These are phyloP conservation scores for Colletotrichum horii DNA, from an alignment of 2,329 filamentous ascomycete species.

Conservation along the genomic window DNA sequence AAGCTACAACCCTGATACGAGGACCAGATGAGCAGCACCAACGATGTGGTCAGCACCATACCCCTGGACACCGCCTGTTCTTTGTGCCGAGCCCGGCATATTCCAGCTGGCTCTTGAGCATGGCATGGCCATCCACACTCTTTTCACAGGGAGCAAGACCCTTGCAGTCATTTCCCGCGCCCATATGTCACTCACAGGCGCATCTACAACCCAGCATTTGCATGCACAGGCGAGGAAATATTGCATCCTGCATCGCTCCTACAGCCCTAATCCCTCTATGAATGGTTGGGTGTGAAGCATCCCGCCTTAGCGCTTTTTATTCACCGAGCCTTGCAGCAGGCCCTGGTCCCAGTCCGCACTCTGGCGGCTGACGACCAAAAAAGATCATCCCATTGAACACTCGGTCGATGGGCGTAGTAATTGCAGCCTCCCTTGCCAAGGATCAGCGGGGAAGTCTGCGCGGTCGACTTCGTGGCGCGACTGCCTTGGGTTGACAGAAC, in stretches of 20 bases:
- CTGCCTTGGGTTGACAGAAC: not conserved
- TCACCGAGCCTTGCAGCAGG: slow-evolving; percentile 14
- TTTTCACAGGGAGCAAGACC: not conserved
- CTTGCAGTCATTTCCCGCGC: not conserved
- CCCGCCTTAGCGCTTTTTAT: slow-evolving; percentile 4
- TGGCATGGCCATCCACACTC: not conserved
- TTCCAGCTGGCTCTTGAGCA: not conserved
- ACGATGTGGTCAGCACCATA: not conserved
- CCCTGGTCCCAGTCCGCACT: slow-evolving; percentile 1
- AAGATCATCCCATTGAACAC: not conserved
- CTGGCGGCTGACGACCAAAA: not conserved
- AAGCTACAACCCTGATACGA: not conserved
- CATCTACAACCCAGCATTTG: not conserved
- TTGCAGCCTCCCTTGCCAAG: not conserved
- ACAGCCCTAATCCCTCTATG: not conserved
- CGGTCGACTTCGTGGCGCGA: not conserved
- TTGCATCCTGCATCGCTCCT: slow-evolving; percentile 1
- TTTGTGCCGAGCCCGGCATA: slow-evolving; percentile 7
- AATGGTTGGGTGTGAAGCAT: slow-evolving; percentile 6
- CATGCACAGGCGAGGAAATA: not conserved
- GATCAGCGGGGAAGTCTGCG: not conserved
- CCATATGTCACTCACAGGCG: not conserved
- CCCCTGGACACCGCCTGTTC: not conserved
- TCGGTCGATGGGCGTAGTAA: not conserved
- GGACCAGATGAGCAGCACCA: not conserved